These are phyloP conservation scores for Ganoderma leucocontextum DNA, from an alignment of 1,284 basidiomycete species.

Conservation along the genomic window DNA sequence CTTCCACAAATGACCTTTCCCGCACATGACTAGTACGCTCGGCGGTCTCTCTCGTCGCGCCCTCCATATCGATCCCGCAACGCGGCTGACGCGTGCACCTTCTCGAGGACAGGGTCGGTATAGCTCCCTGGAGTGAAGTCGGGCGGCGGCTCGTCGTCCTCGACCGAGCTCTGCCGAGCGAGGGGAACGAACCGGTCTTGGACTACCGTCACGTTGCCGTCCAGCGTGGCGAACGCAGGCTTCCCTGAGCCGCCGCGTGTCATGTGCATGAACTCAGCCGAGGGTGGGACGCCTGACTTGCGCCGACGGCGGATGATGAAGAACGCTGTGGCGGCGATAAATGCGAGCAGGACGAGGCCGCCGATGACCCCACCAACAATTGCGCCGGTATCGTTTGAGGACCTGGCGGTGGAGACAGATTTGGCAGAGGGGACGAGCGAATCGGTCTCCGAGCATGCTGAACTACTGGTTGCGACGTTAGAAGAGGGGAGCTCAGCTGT, in stretches of 20 bases:
- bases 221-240: constrained; percentile 1
- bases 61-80: constrained; percentile 32
- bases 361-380: constrained; percentile 36
- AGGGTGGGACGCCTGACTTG: constrained; percentile 29
- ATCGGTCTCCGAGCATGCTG: background rate
- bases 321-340: constrained; percentile 12
- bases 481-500: background rate
- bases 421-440: background rate
- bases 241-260: constrained; percentile 11
- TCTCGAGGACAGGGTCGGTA: constrained; percentile 39
- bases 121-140: constrained; percentile 38
- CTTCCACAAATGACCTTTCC: background rate
- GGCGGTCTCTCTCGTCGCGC: constrained; percentile 13
- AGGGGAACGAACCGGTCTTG: constrained; percentile 17
- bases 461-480: background rate
- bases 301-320: constrained; percentile 26
- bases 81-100: constrained; percentile 34
- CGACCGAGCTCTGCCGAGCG: constrained; percentile 28
- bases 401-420: background rate
- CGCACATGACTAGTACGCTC: background rate
- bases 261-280: constrained; percentile 37
- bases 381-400: constrained; percentile 19
- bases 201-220: background rate
- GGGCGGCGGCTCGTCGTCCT: constrained; percentile 36
- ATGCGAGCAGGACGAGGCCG: constrained; percentile 22